phyloP scores from a whole-genome alignment of 768 basidiomycete species.

The Termitomyces sp. region DNA sequence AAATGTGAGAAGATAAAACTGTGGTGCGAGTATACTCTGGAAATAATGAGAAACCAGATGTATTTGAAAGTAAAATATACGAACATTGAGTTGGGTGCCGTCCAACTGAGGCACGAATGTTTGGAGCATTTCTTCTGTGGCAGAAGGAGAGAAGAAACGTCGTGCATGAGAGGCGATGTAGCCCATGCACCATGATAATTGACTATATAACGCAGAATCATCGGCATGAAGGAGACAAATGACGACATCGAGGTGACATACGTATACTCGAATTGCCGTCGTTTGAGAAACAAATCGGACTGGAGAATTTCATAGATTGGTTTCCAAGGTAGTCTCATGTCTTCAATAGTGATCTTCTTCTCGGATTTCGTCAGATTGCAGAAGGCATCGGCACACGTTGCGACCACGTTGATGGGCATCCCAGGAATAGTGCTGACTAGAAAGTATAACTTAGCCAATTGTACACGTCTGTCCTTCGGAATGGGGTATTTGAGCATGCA shows the following conservation, averaged over 20 bases:
- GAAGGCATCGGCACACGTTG: constrained; percentile 62
- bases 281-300: constrained; percentile 72
- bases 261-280: constrained; percentile 80
- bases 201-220: constrained; percentile 39
- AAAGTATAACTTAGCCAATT: constrained; percentile 75
- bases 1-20: constrained; percentile 85
- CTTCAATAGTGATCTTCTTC: constrained; percentile 72
- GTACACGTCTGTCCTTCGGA: constrained; percentile 73
- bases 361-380: constrained; percentile 59
- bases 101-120: constrained; percentile 79
- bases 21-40: constrained; percentile 73
- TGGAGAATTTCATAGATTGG: constrained; percentile 70
- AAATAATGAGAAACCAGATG: constrained; percentile 6
- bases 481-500: constrained; percentile 82
- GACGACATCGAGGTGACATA: constrained; percentile 26
- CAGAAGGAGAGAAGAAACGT: constrained; percentile 86
- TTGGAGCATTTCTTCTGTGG: constrained; percentile 85
- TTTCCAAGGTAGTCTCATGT: constrained; percentile 81
- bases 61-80: constrained; percentile 20
- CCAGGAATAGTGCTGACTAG: constrained; percentile 74
- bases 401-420: constrained; percentile 66
- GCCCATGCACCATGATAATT: constrained; percentile 76
- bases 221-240: constrained; percentile 3
- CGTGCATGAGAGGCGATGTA: constrained; percentile 64
- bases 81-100: constrained; percentile 68